Conservation (phyloP, 306 rosid genomes). For the Quercus cerris region DNA sequence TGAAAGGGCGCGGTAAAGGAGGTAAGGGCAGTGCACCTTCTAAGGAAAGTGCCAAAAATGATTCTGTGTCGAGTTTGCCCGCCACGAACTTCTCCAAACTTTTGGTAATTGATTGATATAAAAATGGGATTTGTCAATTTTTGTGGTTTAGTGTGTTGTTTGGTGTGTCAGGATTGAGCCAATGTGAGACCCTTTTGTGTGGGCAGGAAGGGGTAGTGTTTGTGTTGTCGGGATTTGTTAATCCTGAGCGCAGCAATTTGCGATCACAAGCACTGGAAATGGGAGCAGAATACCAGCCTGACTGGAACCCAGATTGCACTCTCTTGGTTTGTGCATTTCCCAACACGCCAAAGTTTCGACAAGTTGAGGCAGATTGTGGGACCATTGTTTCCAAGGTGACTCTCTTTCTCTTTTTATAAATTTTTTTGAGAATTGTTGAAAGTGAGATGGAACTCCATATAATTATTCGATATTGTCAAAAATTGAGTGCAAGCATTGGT, state of each 20-base stretch:
- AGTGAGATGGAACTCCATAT: neutral
- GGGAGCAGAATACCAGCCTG: constrained; percentile 89
- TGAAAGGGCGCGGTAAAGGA: constrained; percentile 22
- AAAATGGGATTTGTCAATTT: neutral
- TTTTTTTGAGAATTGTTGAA: too few relatives aligned
- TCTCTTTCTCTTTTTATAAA: neutral
- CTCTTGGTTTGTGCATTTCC: constrained; percentile 91
- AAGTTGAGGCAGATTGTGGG: constrained; percentile 87
- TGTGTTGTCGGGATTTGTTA: constrained; percentile 89
- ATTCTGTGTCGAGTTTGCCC: constrained; percentile 33
- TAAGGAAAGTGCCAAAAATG: constrained; percentile 23
- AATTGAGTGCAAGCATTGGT: neutral
- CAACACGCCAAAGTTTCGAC: constrained; percentile 86
- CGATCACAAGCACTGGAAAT: constrained; percentile 86
- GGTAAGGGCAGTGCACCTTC: neutral
- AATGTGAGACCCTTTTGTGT: constrained; percentile 9
- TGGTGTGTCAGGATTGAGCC: constrained; percentile 11
- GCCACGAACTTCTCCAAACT: constrained; percentile 50
- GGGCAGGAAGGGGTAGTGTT: constrained; percentile 90
- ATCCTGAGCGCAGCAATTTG: constrained; percentile 84
- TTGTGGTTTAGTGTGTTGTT: constrained; percentile 1
- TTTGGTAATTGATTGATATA: constrained; percentile 43
- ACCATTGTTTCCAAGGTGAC: constrained; percentile 86
- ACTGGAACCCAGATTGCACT: constrained; percentile 82
- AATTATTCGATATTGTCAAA: neutral